These are phyloP conservation scores for Colletotrichum horii DNA, from an alignment of 2,329 filamentous ascomycete species.

Conservation along the genomic window DNA sequence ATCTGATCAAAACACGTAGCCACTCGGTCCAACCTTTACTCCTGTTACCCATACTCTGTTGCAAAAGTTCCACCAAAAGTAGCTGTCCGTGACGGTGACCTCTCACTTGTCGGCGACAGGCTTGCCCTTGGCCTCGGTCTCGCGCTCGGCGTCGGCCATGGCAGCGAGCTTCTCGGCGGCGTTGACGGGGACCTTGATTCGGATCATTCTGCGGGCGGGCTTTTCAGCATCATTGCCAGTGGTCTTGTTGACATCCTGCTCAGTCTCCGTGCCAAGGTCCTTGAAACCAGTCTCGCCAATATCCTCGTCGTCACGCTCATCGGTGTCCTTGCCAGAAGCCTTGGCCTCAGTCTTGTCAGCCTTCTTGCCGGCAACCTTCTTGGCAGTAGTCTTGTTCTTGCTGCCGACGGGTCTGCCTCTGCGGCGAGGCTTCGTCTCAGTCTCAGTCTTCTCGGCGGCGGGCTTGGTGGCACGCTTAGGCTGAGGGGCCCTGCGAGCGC, in stretches of 20 bases:
- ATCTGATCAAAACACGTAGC: background rate
- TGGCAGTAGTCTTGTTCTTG: background rate
- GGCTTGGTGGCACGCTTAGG: background rate
- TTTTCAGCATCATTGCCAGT: background rate
- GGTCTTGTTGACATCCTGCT: background rate
- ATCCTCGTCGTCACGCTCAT: too few relatives aligned
- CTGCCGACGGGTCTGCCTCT: background rate
- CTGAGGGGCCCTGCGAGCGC: background rate
- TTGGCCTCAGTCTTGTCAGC: background rate
- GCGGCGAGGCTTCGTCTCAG: background rate
- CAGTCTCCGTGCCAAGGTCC: too few relatives aligned
- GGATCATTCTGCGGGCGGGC: background rate
- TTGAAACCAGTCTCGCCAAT: too few relatives aligned
- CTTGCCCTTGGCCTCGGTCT: background rate
- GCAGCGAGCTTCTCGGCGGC: background rate
- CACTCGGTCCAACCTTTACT: background rate
- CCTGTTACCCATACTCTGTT: background rate
- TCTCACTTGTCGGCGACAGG: background rate
- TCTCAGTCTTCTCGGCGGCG: background rate
- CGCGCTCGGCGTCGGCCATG: background rate
- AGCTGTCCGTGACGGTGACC: accelerated
- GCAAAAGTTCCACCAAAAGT: background rate
- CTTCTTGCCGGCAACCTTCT: background rate
- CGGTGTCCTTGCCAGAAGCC: background rate
- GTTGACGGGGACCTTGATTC: background rate